A percentile compares a stretch with the other conserved stretches of the same genome.
Evolutionary conservation across 2,329 filamentous ascomycete species (phyloP).

Genomic region (Colletotrichum spinosum): DNA sequence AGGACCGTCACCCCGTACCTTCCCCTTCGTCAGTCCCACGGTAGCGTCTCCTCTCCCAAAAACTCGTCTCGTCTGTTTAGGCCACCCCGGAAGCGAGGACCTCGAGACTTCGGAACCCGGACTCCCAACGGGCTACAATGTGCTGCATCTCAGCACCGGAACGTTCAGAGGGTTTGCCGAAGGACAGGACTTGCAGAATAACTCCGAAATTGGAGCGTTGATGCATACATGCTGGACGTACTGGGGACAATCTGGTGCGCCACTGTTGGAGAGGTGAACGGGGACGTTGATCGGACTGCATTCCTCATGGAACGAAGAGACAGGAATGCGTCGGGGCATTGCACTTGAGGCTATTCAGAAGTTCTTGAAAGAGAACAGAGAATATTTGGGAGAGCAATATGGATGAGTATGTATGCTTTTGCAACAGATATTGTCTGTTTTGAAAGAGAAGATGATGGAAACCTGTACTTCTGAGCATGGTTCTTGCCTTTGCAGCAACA

Average conservation of each 20-base stretch:
- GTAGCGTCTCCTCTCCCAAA: slow-evolving; percentile 37
- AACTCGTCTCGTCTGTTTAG: slow-evolving; percentile 46
- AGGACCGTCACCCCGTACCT: slow-evolving; percentile 25
- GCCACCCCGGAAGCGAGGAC: slow-evolving; percentile 53
- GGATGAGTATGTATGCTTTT: neutral
- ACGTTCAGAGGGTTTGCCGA: slow-evolving; percentile 52
- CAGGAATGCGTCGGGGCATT: slow-evolving; percentile 62
- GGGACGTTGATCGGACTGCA: slow-evolving; percentile 61
- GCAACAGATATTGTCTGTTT: too few species aligned
- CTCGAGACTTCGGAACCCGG: slow-evolving; percentile 53
- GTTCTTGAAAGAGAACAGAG: slow-evolving; percentile 46
- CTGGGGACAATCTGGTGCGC: slow-evolving; percentile 67
- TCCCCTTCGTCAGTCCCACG: slow-evolving; percentile 40
- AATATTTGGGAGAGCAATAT: neutral
- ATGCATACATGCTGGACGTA: slow-evolving; percentile 69
- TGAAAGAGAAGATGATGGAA: too few species aligned
- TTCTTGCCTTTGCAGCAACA: too few species aligned
- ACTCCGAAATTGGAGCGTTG: slow-evolving; percentile 62
- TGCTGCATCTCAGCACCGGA: slow-evolving; percentile 59
- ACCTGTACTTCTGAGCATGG: too few species aligned
- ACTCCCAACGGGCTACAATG: slow-evolving; percentile 56
- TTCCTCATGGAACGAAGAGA: slow-evolving; percentile 65
- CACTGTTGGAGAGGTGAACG: slow-evolving; percentile 52
- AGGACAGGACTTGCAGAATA: slow-evolving; percentile 59
- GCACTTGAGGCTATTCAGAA: slow-evolving; percentile 55